Base-by-base conservation (phyloP, 2,329 filamentous ascomycete species). In the Pseudogymnoascus sp. region DNA sequence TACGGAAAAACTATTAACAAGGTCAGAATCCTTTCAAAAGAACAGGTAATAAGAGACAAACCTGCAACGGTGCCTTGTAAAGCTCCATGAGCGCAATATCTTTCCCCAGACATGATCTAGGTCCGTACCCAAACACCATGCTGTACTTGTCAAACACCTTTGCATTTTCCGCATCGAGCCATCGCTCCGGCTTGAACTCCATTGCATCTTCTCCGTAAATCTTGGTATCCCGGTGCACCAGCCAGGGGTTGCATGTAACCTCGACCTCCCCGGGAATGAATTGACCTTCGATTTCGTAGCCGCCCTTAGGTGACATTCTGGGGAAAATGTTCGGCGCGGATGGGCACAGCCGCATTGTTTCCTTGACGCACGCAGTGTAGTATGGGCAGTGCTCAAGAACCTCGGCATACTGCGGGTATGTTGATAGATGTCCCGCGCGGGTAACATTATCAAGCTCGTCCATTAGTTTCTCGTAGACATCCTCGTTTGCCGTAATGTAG, bases 61-160 rank as follows among this genome's bases (percentile, higher is more conserved):
- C 67, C 31, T 64, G 72, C 61, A 76, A 62, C 2, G 76, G 73
- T 2, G 68, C 75, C 73, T 83, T 82, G 69, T 76, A 81, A 61
- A 83, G 67, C 71, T 83, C 81, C 78, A 83, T 80, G 68, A 78
- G 75, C 1, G 80, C 81, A 64, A 83, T 79, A 47, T 80, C 76
- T 64, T 75, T 77, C 0, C 81, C 81, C 47, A 83, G 67, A 63
- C 80, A 83, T 11, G 77, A 73, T 10, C 79, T 71, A 0, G 78
- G 69, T 0, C 81, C 81, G 70, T 80, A 80, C 0, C 80, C 81
- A 64, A 83, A 83, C 0, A 73, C 73, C 69, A 83, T 76, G 64
- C 76, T 78, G 63, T 80, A 80, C 70, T 79, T 80, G 47, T 76
- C 75, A 64, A 76, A 79, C 62, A 77, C 68, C 65, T 75, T 77